Evolutionary conservation across 805 yeast genomes (phyloP).

Genomic region (Candida orba): DNA sequence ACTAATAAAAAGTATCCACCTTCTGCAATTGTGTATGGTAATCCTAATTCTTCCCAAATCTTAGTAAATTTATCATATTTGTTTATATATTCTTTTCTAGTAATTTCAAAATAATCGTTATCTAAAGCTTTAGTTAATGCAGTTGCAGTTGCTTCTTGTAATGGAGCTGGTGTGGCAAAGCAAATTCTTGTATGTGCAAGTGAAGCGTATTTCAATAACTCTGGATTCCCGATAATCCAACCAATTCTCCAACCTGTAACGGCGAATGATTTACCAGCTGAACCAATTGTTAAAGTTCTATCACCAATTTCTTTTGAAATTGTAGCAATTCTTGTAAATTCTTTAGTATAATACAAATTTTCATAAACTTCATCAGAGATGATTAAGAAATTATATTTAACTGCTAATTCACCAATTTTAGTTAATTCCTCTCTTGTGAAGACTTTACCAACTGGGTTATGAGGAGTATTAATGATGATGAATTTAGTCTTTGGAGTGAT

Average conservation of each 20-base stretch:
- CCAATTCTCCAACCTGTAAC: constrained; percentile 99
- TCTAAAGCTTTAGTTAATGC: constrained; percentile 59
- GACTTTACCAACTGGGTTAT: constrained; percentile 92
- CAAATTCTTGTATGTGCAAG: constrained; percentile 94
- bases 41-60: constrained; percentile 77
- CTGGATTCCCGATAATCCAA: constrained; percentile 87
- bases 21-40: constrained; percentile 86
- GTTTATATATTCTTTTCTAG: constrained; percentile 57
- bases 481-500: constrained; percentile 74
- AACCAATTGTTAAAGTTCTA: constrained; percentile 84
- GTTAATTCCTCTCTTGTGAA: constrained; percentile 69
- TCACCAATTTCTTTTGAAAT: constrained; percentile 71
- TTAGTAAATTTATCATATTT: constrained; percentile 69
- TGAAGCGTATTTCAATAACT: constrained; percentile 70
- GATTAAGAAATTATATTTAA: constrained; percentile 73
- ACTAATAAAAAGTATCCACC: constrained; percentile 93
- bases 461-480: constrained; percentile 88
- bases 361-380: constrained; percentile 96
- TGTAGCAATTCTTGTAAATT: constrained; percentile 79
- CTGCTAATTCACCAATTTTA: constrained; percentile 74
- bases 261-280: constrained; percentile 98
- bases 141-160: constrained; percentile 85
- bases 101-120: constrained; percentile 60
- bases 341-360: constrained; percentile 62
- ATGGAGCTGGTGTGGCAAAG: constrained; percentile 83